Conservation (phyloP, 1,139 yeast genomes). For the Yamadazyma dushanensis region DNA sequence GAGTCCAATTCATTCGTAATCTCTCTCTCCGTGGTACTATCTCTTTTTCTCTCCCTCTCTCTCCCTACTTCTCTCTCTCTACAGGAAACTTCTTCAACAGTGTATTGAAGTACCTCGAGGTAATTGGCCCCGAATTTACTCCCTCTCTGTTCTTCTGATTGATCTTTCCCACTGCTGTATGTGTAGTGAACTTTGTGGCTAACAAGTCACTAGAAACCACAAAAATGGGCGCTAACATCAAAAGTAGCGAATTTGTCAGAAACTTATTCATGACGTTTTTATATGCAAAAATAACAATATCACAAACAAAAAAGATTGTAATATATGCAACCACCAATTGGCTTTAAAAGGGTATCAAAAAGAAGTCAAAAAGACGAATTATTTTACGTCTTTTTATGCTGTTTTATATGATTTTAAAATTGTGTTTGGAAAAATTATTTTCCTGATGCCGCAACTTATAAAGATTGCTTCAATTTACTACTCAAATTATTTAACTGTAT, state of each 20-base stretch:
- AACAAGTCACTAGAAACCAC: constrained; percentile 26
- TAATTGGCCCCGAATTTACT: constrained; percentile 6
- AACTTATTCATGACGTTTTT: constrained; percentile 16
- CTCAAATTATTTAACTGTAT: constrained; percentile 54
- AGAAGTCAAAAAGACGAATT: too few relatives aligned
- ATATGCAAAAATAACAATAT: neutral
- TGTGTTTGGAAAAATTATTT: too few relatives aligned
- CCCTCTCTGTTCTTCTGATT: constrained; percentile 10
- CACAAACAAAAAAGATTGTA: too few relatives aligned
- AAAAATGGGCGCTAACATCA: constrained; percentile 27
- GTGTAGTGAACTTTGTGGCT: constrained; percentile 22
- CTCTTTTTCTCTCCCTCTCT: too few relatives aligned
- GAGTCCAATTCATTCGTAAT: neutral
- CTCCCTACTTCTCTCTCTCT: too few relatives aligned
- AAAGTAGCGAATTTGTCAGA: constrained; percentile 21
- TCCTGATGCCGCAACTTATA: neutral
- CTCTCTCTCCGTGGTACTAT: too few relatives aligned
- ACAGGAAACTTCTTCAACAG: constrained; percentile 16
- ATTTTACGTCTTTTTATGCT: too few relatives aligned
- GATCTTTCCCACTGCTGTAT: constrained; percentile 18
- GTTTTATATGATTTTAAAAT: too few relatives aligned
- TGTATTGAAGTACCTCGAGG: constrained; percentile 16
- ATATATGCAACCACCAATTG: too few relatives aligned
- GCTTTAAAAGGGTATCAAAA: neutral
- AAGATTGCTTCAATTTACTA: neutral